phyloP scores from a whole-genome alignment of 768 basidiomycete genomes.

The Pisolithus tinctorius region DNA sequence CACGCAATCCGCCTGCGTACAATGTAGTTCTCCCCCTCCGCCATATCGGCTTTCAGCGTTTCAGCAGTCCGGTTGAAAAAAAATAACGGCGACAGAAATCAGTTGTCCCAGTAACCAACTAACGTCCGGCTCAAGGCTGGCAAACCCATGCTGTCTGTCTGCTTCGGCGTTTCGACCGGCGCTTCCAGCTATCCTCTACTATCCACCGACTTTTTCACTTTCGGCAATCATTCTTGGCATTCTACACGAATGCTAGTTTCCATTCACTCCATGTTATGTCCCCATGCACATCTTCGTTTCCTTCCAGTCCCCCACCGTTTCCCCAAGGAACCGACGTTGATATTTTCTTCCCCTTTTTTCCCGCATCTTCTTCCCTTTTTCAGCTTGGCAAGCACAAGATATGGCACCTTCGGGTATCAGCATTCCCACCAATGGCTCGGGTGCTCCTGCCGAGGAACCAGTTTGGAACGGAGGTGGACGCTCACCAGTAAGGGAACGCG shows the following conservation, averaged over 20 bases:
- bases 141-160: slow-evolving; percentile 9
- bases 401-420: slow-evolving; percentile 71
- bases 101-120: slow-evolving; percentile 12
- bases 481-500: slow-evolving; percentile 36
- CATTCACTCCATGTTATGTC: not conserved
- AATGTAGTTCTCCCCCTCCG: slow-evolving; percentile 18
- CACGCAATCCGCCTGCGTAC: slow-evolving; percentile 22
- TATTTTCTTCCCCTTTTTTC: slow-evolving; percentile 16
- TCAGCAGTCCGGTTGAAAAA: slow-evolving; percentile 22
- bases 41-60: slow-evolving; percentile 15
- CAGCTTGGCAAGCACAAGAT: slow-evolving; percentile 84
- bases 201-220: slow-evolving; percentile 4
- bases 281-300: not conserved
- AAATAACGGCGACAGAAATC: slow-evolving; percentile 18
- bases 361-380: slow-evolving; percentile 21
- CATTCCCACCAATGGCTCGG: slow-evolving; percentile 51
- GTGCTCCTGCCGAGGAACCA: slow-evolving; percentile 45
- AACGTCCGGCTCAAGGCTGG: slow-evolving; percentile 31
- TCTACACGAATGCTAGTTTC: slow-evolving; percentile 15
- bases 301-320: slow-evolving; percentile 18
- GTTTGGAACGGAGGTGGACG: slow-evolving; percentile 44
- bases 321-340: slow-evolving; percentile 36
- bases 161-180: slow-evolving; percentile 5
- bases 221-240: slow-evolving; percentile 10
- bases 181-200: not conserved